Evolutionary conservation across 768 basidiomycete genomes (phyloP).

Genomic region (Suillus subaureus): DNA sequence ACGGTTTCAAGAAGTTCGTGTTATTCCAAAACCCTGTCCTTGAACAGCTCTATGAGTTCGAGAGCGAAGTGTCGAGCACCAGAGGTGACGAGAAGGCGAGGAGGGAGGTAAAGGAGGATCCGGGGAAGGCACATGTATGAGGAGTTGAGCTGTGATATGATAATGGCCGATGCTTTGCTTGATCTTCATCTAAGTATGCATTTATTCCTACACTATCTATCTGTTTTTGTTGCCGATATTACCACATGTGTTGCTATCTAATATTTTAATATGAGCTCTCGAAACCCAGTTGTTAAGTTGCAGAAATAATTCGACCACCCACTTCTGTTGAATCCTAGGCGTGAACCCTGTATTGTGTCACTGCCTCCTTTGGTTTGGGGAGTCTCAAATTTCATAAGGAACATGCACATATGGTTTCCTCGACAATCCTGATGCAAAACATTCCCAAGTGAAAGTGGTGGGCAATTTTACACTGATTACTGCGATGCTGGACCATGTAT

Average conservation of each 20-base stretch:
- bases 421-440: no score
- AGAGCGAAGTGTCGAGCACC: conserved; percentile 29
- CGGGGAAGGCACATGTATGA: conserved; percentile 7
- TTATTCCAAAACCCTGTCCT: conserved; percentile 29
- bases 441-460: no score
- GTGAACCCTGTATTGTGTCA: no score
- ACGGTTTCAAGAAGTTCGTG: conserved; percentile 54
- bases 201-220: neutral
- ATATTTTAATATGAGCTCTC: neutral
- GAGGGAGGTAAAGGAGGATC: conserved; percentile 18
- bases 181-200: neutral
- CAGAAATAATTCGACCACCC: no score
- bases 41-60: conserved; percentile 46
- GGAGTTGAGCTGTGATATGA: neutral
- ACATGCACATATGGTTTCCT: no score
- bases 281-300: neutral
- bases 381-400: neutral
- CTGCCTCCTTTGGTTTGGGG: neutral
- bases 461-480: no score
- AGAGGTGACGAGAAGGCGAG: conserved; percentile 13
- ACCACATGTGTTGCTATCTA: neutral
- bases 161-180: neutral
- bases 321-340: no score
- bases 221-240: neutral
- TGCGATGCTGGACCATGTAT: no score